Conservation (phyloP, 2,329 filamentous ascomycete species). For the Monilinia fructigena region DNA sequence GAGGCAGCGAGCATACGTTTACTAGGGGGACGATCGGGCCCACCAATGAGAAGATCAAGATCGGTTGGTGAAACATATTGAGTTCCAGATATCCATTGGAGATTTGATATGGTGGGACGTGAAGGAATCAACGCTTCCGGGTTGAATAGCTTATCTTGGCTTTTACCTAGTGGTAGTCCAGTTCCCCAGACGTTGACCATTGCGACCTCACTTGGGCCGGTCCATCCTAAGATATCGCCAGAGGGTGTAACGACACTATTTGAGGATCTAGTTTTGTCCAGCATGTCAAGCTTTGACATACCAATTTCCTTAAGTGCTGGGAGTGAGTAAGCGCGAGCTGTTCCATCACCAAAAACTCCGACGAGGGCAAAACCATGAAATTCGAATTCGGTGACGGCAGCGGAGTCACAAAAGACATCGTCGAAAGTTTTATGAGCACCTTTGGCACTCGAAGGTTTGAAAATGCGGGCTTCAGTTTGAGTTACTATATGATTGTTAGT, state of each 20-base stretch:
- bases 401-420: slow-evolving; percentile 74
- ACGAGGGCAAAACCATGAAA: slow-evolving; percentile 76
- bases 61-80: slow-evolving; percentile 86
- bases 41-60: slow-evolving; percentile 86
- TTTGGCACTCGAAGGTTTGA: slow-evolving; percentile 79
- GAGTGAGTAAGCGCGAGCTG: slow-evolving; percentile 77
- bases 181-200: slow-evolving; percentile 83
- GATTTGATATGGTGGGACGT: slow-evolving; percentile 87
- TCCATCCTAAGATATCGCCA: slow-evolving; percentile 85
- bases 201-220: slow-evolving; percentile 80
- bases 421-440: slow-evolving; percentile 93
- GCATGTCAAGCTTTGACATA: slow-evolving; percentile 61
- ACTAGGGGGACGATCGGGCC: slow-evolving; percentile 80
- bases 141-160: slow-evolving; percentile 76
- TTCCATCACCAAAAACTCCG: slow-evolving; percentile 80
- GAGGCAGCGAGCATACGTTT: slow-evolving; percentile 84
- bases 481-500: slow-evolving; percentile 49
- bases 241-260: slow-evolving; percentile 70
- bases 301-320: slow-evolving; percentile 84
- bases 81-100: slow-evolving; percentile 96
- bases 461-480: slow-evolving; percentile 73
- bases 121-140: slow-evolving; percentile 70
- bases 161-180: slow-evolving; percentile 61
- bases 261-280: slow-evolving; percentile 71
- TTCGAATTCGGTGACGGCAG: slow-evolving; percentile 72